A percentile compares a stretch with the other conserved stretches of the same genome.
phyloP scores from a whole-genome alignment of 495 filamentous ascomycete species.

The Penicillium macrosclerotiorum region DNA sequence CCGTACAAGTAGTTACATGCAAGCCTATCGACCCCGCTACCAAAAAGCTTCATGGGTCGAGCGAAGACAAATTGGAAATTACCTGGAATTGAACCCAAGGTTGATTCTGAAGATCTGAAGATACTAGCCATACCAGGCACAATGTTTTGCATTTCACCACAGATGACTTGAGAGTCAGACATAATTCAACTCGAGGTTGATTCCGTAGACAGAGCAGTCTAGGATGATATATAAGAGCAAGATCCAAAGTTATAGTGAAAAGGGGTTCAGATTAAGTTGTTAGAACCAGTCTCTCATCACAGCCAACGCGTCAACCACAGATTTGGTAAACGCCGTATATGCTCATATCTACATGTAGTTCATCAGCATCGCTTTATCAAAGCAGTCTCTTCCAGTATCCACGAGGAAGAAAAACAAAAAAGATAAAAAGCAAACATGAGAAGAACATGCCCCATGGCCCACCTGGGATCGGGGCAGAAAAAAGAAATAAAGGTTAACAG shows the following conservation, averaged over 20 bases:
- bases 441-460: conserved; percentile 14
- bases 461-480: conserved; percentile 6
- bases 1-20: no score
- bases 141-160: no score
- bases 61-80: not conserved
- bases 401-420: conserved; percentile 23
- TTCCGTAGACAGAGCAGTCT: not conserved
- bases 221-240: not conserved
- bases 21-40: no score
- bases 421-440: conserved; percentile 23
- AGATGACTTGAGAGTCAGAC: no score
- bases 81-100: not conserved
- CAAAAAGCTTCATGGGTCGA: no score
- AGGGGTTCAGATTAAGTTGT: conserved; percentile 20
- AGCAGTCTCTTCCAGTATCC: conserved; percentile 31
- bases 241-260: not conserved
- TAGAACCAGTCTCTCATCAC: conserved; percentile 20
- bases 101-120: no score
- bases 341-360: conserved; percentile 49
- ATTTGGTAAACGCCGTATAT: conserved; percentile 41
- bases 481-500: conserved; percentile 12
- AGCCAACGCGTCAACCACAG: conserved; percentile 22
- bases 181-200: no score
- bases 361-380: conserved; percentile 41
- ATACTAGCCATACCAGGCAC: no score